Conservation (phyloP, 371 early-diverging fungal genomes). For the Mortierella sp. region DNA sequence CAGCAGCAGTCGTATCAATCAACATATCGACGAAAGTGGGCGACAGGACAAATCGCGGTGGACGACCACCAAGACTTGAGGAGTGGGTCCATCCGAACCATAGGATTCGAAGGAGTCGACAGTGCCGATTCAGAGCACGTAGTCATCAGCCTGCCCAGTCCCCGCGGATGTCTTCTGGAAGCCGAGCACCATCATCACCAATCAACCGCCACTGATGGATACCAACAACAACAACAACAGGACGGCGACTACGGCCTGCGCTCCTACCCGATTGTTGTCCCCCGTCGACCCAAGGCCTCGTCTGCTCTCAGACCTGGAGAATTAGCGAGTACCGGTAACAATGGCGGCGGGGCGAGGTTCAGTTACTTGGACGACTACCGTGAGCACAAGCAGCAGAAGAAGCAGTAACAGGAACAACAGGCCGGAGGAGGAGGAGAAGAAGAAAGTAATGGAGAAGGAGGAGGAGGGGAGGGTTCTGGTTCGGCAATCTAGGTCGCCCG, state of each 20-base stretch:
- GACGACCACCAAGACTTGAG: neutral
- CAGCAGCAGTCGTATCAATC: neutral
- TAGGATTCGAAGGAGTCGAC: neutral
- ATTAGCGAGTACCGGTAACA: neutral
- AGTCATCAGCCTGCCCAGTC: conserved; percentile 29
- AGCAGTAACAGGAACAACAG: conserved; percentile 21
- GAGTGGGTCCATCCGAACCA: neutral
- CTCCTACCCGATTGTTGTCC: neutral
- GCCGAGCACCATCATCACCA: neutral
- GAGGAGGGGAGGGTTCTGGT: neutral
- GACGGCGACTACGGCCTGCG: neutral
- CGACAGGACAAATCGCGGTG: conserved; percentile 9
- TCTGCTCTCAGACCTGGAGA: neutral
- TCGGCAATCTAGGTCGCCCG: neutral
- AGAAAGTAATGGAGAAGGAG: neutral
- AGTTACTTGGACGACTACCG: conserved; percentile 41
- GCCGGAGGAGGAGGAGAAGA: neutral
- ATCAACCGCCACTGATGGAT: neutral
- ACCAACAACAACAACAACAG: neutral
- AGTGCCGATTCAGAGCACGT: conserved; percentile 8
- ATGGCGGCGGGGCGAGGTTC: neutral
- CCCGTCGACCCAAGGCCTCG: neutral
- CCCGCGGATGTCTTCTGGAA: conserved; percentile 31
- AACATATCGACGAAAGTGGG: conserved; percentile 10
- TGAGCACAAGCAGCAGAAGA: conserved; percentile 5